A percentile compares a stretch with the other conserved stretches of the same genome.
Evolutionary conservation across 139 green algal genomes (phyloP).

Genomic region (Chlorella sp.): DNA sequence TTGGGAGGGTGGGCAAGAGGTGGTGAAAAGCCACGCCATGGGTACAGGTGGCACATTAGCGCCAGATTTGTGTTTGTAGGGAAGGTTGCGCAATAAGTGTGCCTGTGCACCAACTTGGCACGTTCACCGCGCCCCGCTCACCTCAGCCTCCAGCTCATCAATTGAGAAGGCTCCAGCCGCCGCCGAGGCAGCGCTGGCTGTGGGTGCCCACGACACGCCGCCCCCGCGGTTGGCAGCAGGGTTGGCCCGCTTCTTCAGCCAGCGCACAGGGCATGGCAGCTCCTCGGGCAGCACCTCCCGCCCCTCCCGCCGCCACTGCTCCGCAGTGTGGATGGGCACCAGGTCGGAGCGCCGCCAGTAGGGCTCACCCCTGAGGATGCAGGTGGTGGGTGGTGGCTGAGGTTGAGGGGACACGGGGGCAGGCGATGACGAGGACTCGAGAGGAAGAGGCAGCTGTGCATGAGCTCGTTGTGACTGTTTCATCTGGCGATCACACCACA

Average conservation of each 20-base stretch:
- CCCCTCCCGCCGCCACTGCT: conserved; percentile 71
- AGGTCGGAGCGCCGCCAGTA: conserved; percentile 74
- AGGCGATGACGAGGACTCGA: too few relatives aligned
- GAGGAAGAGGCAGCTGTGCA: too few relatives aligned
- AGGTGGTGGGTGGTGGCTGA: too few relatives aligned
- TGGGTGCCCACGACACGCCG: background rate
- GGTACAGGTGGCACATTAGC: too few relatives aligned
- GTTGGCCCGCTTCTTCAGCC: conserved; percentile 62
- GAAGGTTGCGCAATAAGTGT: too few relatives aligned
- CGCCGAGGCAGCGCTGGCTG: background rate
- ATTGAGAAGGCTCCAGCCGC: background rate
- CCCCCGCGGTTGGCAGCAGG: background rate
- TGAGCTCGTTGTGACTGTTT: too few relatives aligned
- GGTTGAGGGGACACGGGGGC: too few relatives aligned
- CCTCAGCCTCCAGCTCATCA: background rate
- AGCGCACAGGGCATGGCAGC: conserved; percentile 69
- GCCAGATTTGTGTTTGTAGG: too few relatives aligned
- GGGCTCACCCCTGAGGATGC: conserved; percentile 59
- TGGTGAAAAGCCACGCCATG: too few relatives aligned
- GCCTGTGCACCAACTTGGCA: too few relatives aligned
- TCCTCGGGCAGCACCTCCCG: conserved; percentile 67
- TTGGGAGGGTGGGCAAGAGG: too few relatives aligned
- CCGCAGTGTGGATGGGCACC: conserved; percentile 75
- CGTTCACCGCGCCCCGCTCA: background rate
- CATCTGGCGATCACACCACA: too few relatives aligned